Conservation (phyloP, 2,329 filamentous ascomycete genomes). For the Fusarium sp. region DNA sequence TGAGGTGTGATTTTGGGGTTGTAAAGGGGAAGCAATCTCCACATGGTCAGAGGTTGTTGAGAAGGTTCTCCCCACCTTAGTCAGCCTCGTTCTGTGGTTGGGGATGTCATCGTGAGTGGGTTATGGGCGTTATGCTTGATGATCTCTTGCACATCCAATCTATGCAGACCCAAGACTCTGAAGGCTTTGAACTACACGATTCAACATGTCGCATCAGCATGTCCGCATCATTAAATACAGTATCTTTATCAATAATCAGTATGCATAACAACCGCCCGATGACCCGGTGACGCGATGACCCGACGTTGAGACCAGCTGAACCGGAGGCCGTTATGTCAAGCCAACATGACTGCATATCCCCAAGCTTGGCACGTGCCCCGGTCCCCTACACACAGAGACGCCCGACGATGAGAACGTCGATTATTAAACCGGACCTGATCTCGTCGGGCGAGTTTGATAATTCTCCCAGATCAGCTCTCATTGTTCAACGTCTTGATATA, state of each 20-base stretch:
- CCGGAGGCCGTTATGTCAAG: slow-evolving; percentile 21
- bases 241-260: background rate
- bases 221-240: background rate
- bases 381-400: background rate
- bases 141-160: background rate
- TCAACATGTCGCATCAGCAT: background rate
- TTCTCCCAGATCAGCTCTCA: slow-evolving; percentile 9
- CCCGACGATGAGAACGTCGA: background rate
- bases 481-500: background rate
- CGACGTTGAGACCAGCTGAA: background rate
- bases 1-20: background rate
- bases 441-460: slow-evolving; percentile 26
- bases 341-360: slow-evolving; percentile 19
- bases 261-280: background rate
- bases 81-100: slow-evolving; percentile 9
- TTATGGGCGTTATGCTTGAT: background rate
- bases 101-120: background rate
- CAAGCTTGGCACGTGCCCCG: slow-evolving; percentile 5
- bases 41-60: slow-evolving; percentile 13
- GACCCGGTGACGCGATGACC: background rate
- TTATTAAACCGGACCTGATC: slow-evolving; percentile 25
- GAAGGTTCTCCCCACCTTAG: slow-evolving; percentile 22
- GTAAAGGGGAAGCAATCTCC: background rate
- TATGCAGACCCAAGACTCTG: background rate
- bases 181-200: background rate